phyloP scores from a whole-genome alignment of 495 filamentous ascomycete species.

The Neurospora sp. region DNA sequence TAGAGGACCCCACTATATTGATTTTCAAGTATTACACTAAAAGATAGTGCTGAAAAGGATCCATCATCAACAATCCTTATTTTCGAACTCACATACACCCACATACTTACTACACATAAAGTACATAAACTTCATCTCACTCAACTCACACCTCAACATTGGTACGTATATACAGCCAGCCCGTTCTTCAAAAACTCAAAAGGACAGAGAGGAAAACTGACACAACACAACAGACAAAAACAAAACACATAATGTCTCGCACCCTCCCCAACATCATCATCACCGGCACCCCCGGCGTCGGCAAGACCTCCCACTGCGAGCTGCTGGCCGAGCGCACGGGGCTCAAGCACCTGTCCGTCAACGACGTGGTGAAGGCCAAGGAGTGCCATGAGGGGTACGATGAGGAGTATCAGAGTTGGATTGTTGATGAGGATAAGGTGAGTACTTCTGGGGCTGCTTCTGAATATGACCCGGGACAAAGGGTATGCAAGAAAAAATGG shows the following conservation, averaged over 20 bases:
- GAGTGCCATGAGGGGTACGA: conserved; percentile 78
- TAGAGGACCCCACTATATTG: not conserved
- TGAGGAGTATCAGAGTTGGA: conserved; percentile 74
- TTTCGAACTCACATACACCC: not conserved
- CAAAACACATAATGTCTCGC: conserved; percentile 31
- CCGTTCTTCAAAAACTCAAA: not conserved
- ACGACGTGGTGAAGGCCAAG: conserved; percentile 77
- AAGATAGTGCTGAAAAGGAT: not conserved
- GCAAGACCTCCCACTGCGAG: conserved; percentile 86
- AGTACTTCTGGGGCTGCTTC: not conserved
- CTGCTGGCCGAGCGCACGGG: conserved; percentile 52
- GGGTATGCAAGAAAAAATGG: too few species aligned
- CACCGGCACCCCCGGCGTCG: conserved; percentile 90
- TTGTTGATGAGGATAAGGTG: conserved; percentile 96
- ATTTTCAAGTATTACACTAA: not conserved
- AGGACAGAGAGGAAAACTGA: not conserved
- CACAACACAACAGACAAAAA: not conserved
- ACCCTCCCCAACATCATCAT: conserved; percentile 80
- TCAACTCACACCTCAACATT: not conserved
- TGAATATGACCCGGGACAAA: too few species aligned
- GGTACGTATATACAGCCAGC: not conserved
- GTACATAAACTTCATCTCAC: not conserved
- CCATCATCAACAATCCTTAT: not conserved
- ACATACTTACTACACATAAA: not conserved
- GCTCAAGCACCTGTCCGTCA: conserved; percentile 77